A percentile compares a stretch with the other conserved stretches of the same genome.
Conservation (phyloP, 306 rosid species). For the Casuarina glauca region DNA sequence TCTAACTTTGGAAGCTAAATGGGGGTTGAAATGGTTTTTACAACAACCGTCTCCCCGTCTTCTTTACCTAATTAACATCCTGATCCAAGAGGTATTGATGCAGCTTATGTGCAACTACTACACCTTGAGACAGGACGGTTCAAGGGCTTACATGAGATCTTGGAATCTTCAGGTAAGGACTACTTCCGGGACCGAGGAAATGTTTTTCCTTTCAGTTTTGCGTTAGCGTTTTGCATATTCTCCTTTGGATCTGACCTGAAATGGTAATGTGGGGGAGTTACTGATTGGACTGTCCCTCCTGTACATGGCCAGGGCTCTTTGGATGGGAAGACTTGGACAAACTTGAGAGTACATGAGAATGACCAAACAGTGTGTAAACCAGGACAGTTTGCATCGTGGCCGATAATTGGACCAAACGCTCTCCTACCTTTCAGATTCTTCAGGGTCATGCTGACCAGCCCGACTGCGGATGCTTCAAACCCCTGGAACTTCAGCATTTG, state of each 20-base stretch:
- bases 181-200: neutral
- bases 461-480: slow-evolving; percentile 66
- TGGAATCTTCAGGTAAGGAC: slow-evolving; percentile 82
- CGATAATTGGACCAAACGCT: slow-evolving; percentile 67
- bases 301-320: slow-evolving; percentile 60
- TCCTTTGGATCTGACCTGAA: neutral
- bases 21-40: neutral
- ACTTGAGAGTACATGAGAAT: slow-evolving; percentile 74
- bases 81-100: slow-evolving; percentile 26
- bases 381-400: slow-evolving; percentile 94
- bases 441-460: slow-evolving; percentile 62
- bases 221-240: too few species aligned
- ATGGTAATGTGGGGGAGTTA: neutral
- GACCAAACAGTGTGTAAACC: slow-evolving; percentile 76
- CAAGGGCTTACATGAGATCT: slow-evolving; percentile 72
- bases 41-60: neutral
- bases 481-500: slow-evolving; percentile 80
- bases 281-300: neutral
- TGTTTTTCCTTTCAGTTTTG: neutral
- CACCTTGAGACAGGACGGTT: slow-evolving; percentile 87
- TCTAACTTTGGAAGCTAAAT: neutral
- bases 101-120: slow-evolving; percentile 97
- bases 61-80: slow-evolving; percentile 6
- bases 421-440: slow-evolving; percentile 77
- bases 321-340: slow-evolving; percentile 85